These are phyloP conservation scores for Chenopodium formosanum DNA, from an alignment of 148 eudicot species.

Conservation along the genomic window DNA sequence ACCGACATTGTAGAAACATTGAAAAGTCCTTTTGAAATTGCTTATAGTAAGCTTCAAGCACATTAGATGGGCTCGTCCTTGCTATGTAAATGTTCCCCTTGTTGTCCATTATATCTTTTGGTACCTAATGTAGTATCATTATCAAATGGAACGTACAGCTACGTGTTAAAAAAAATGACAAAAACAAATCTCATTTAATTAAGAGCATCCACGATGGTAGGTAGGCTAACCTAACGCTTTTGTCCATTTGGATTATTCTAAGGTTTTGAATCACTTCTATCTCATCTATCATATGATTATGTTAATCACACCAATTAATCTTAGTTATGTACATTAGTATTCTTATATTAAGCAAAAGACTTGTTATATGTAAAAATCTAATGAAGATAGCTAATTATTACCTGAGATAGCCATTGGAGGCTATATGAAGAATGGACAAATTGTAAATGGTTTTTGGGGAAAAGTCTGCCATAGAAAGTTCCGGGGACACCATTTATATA, in stretches of 20 bases:
- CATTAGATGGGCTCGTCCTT: slow-evolving; percentile 44
- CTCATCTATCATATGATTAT: too few relatives aligned
- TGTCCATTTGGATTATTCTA: too few relatives aligned
- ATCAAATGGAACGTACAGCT: too few relatives aligned
- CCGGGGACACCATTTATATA: slow-evolving; percentile 44
- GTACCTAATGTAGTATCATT: slow-evolving; percentile 30
- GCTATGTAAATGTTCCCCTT: slow-evolving; percentile 46
- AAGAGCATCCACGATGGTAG: too few relatives aligned
- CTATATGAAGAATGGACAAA: slow-evolving; percentile 51
- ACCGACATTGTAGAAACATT: slow-evolving; percentile 41
- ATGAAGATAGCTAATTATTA: not conserved
- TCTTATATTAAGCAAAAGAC: too few relatives aligned
- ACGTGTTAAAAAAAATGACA: too few relatives aligned
- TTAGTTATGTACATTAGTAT: too few relatives aligned
- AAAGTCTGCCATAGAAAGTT: slow-evolving; percentile 52
- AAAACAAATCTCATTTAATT: too few relatives aligned
- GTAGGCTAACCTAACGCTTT: too few relatives aligned
- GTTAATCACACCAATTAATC: too few relatives aligned
- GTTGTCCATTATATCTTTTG: slow-evolving; percentile 39
- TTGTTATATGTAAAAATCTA: too few relatives aligned
- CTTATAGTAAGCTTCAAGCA: slow-evolving; percentile 43
- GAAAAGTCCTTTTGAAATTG: slow-evolving; percentile 53
- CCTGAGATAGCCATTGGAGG: slow-evolving; percentile 61
- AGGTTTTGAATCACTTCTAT: too few relatives aligned
- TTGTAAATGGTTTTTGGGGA: slow-evolving; percentile 38